A percentile compares a stretch with the other conserved stretches of the same genome.
Conservation (phyloP, 2,329 filamentous ascomycete species). For the Chaetomiaceae sp. region DNA sequence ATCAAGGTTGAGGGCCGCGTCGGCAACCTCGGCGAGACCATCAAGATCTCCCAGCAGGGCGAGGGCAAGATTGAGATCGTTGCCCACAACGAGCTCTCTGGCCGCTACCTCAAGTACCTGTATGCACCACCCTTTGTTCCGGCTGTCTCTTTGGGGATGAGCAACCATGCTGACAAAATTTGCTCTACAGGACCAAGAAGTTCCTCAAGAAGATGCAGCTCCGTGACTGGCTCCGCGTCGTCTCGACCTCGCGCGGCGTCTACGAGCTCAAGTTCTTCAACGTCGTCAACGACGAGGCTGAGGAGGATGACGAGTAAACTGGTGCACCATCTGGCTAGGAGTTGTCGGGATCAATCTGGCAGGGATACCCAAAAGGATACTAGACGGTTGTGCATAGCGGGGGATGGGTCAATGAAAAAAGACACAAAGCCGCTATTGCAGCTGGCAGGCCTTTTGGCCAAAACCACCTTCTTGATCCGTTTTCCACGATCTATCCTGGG, state of each 20-base stretch:
- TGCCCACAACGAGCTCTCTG: constrained; percentile 95
- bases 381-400: constrained; percentile 25
- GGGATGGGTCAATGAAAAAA: constrained; percentile 24
- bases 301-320: constrained; percentile 96
- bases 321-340: constrained; percentile 14
- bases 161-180: constrained; percentile 23
- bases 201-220: constrained; percentile 99
- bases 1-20: constrained; percentile 99
- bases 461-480: constrained; percentile 3
- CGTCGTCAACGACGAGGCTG: constrained; percentile 95
- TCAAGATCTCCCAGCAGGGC: constrained; percentile 83
- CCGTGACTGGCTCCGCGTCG: constrained; percentile 98
- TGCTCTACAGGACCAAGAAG: constrained; percentile 82
- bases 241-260: constrained; percentile 94
- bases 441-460: constrained; percentile 18
- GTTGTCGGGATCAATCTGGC: constrained; percentile 18
- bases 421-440: constrained; percentile 18
- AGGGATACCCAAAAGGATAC: constrained; percentile 20
- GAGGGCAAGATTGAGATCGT: constrained; percentile 98
- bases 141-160: background rate
- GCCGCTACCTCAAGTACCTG: constrained; percentile 99
- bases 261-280: constrained; percentile 99
- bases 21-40: constrained; percentile 92
- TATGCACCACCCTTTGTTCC: constrained; percentile 46
- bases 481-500: constrained; percentile 3